phyloP scores from a whole-genome alignment of 495 filamentous ascomycete species.

The Viridothelium virens region DNA sequence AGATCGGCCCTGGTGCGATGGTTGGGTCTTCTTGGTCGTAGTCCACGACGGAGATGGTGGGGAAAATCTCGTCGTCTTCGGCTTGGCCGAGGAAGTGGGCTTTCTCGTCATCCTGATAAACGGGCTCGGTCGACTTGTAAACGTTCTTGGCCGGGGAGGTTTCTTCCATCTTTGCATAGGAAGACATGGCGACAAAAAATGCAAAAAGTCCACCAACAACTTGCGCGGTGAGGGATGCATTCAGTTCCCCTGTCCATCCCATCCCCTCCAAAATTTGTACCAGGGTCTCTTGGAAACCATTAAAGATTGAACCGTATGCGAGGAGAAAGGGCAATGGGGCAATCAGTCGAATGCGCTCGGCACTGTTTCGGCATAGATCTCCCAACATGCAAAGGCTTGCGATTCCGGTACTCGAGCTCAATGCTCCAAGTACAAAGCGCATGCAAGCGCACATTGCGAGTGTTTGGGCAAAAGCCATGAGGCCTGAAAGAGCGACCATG shows the following conservation, averaged over 20 bases:
- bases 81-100: constrained; percentile 2
- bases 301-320: background rate
- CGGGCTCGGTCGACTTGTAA: background rate
- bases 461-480: constrained; percentile 3
- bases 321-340: background rate
- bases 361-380: background rate
- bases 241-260: background rate
- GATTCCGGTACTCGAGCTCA: background rate
- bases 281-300: background rate
- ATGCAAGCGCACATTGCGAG: background rate
- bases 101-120: constrained; percentile 8
- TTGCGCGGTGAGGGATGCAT: background rate
- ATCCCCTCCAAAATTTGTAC: background rate
- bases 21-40: background rate
- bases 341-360: background rate
- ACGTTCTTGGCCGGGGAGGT: background rate
- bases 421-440: constrained; percentile 1
- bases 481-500: constrained; percentile 1
- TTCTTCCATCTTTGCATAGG: constrained; percentile 3
- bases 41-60: constrained; percentile 4
- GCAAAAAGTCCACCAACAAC: background rate
- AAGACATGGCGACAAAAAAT: constrained; percentile 5
- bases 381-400: constrained; percentile 7
- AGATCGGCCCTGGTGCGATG: background rate
- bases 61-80: background rate